phyloP scores from a whole-genome alignment of 768 basidiomycete species.

The Hericium alpestre region DNA sequence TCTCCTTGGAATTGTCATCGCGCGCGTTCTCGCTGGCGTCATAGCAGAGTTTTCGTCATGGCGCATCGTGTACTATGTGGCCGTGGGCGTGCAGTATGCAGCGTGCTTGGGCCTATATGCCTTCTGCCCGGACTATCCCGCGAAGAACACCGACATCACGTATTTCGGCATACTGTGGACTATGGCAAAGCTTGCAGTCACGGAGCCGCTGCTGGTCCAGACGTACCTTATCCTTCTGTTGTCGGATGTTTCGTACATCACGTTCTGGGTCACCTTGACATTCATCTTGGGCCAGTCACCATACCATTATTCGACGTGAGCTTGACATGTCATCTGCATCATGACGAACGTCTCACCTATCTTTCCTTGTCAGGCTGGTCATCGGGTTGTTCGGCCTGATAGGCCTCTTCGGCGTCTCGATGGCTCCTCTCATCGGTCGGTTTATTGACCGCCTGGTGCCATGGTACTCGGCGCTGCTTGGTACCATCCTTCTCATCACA shows the following conservation, averaged over 20 bases:
- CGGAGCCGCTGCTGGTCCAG: slow-evolving; percentile 73
- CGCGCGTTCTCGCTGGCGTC: slow-evolving; percentile 45
- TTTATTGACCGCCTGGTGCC: slow-evolving; percentile 21
- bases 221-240: slow-evolving; percentile 48
- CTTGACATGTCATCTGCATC: not conserved
- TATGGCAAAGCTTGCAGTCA: slow-evolving; percentile 68
- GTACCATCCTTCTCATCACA: slow-evolving; percentile 13
- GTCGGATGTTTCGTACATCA: slow-evolving; percentile 43
- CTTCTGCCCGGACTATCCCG: slow-evolving; percentile 8
- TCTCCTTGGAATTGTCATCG: slow-evolving; percentile 62
- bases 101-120: slow-evolving; percentile 4
- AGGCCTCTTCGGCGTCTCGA: slow-evolving; percentile 26
- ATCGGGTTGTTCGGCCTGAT: slow-evolving; percentile 35
- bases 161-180: slow-evolving; percentile 48
- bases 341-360: not conserved
- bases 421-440: slow-evolving; percentile 9
- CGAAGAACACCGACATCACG: slow-evolving; percentile 6
- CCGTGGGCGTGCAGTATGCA: slow-evolving; percentile 21
- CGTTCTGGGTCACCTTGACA: slow-evolving; percentile 50
- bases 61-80: slow-evolving; percentile 32
- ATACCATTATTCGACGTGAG: slow-evolving; percentile 65
- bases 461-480: slow-evolving; percentile 28
- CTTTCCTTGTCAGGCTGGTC: slow-evolving; percentile 13
- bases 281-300: slow-evolving; percentile 72
- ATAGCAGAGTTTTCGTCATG: slow-evolving; percentile 31